Percentiles rank a stretch among this genome's conserved stretches.
phyloP scores from a whole-genome alignment of 208 protist species.

The Endotrypanum monterogeii region DNA sequence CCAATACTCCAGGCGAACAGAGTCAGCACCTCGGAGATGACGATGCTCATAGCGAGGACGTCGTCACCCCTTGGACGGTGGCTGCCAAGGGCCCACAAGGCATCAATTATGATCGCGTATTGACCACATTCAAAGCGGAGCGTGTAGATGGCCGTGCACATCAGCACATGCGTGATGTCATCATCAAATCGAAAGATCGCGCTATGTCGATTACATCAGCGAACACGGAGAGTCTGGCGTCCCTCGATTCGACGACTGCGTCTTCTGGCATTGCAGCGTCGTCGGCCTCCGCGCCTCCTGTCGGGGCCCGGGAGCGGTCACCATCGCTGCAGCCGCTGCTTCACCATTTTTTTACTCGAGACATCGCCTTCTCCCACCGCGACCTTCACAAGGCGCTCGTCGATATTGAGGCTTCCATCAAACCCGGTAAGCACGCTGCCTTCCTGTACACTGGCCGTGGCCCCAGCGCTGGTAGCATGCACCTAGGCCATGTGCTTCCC shows the following conservation, averaged over 20 bases:
- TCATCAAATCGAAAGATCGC: slow-evolving; percentile 14
- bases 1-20: background rate
- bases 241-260: background rate
- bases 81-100: slow-evolving; percentile 68
- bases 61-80: slow-evolving; percentile 85
- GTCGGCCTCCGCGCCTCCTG: background rate
- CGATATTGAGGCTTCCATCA: slow-evolving; percentile 68
- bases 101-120: slow-evolving; percentile 85
- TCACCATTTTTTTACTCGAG: slow-evolving; percentile 94
- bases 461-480: slow-evolving; percentile 96
- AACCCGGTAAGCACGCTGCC: slow-evolving; percentile 76
- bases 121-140: slow-evolving; percentile 80
- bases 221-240: background rate
- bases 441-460: slow-evolving; percentile 99
- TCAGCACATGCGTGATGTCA: slow-evolving; percentile 35
- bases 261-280: background rate
- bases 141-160: slow-evolving; percentile 47
- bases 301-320: background rate
- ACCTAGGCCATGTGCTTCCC: slow-evolving; percentile 99
- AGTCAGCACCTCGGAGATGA: background rate
- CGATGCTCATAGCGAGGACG: slow-evolving; percentile 28
- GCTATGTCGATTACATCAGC: slow-evolving; percentile 13
- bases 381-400: slow-evolving; percentile 95
- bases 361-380: slow-evolving; percentile 98
- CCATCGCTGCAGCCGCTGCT: slow-evolving; percentile 20